Percentiles rank a stretch among this genome's conserved stretches.
phyloP scores from a whole-genome alignment of 805 yeast genomes.

The Candida ipomoeae region DNA sequence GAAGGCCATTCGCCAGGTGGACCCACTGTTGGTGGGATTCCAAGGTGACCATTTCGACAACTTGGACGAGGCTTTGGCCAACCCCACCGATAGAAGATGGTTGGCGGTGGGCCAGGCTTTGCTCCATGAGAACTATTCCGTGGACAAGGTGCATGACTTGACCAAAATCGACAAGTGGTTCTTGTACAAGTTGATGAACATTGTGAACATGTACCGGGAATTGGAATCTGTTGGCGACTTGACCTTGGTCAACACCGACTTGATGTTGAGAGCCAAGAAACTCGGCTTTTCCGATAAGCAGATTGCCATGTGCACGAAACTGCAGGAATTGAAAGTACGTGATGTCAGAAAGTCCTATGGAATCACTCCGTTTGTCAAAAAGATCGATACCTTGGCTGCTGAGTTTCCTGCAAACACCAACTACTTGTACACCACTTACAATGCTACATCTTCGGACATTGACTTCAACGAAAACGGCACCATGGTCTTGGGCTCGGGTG shows the following conservation, averaged over 20 bases:
- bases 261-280: constrained; percentile 77
- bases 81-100: constrained; percentile 96
- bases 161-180: constrained; percentile 96
- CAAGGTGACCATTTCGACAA: constrained; percentile 80
- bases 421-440: constrained; percentile 93
- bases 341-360: constrained; percentile 73
- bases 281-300: constrained; percentile 95
- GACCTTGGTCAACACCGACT: constrained; percentile 58
- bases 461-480: constrained; percentile 86
- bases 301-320: constrained; percentile 71
- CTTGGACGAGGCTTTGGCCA: constrained; percentile 69
- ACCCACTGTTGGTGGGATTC: constrained; percentile 85
- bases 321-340: constrained; percentile 78
- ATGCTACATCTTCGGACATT: constrained; percentile 82
- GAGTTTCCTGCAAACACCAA: constrained; percentile 98
- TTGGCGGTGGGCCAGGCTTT: constrained; percentile 97
- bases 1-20: constrained; percentile 94
- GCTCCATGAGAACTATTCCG: constrained; percentile 84
- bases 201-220: constrained; percentile 83
- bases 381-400: constrained; percentile 96
- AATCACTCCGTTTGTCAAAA: constrained; percentile 89
- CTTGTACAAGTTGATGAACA: constrained; percentile 85
- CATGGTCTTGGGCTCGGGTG: constrained; percentile 97
- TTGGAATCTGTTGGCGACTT: constrained; percentile 59
- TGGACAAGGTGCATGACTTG: constrained; percentile 87